A percentile compares a stretch with the other conserved stretches of the same genome.
Evolutionary conservation across 1,284 basidiomycete species (phyloP).

Genomic region (Ustilago curta): DNA sequence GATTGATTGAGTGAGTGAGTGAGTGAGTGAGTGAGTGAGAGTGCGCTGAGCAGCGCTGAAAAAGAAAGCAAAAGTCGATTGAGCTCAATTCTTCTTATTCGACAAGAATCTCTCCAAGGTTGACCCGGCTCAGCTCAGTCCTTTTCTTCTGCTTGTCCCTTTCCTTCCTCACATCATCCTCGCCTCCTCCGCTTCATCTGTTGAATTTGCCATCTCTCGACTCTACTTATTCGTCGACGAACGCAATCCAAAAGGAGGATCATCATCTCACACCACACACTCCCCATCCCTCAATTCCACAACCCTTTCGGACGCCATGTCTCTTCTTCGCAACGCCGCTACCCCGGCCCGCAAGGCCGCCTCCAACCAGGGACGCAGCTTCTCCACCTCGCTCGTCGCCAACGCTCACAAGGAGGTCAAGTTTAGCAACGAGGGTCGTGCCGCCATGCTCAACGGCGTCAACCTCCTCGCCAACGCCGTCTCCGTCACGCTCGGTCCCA

Average conservation of each 20-base stretch:
- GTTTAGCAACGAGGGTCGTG: constrained; percentile 95
- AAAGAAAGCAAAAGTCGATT: too few species aligned
- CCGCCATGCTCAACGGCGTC: constrained; percentile 92
- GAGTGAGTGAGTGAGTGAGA: too few species aligned
- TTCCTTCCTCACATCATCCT: constrained; percentile 19
- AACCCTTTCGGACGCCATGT: constrained; percentile 36
- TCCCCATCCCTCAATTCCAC: not conserved
- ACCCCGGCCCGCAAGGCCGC: constrained; percentile 52
- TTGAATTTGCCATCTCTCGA: not conserved
- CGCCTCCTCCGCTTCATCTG: constrained; percentile 6
- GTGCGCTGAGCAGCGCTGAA: too few species aligned
- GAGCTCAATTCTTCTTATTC: too few species aligned
- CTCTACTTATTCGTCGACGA: constrained; percentile 9
- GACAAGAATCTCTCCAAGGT: too few species aligned
- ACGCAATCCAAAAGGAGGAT: constrained; percentile 19
- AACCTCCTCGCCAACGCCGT: constrained; percentile 82
- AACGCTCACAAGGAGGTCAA: constrained; percentile 86
- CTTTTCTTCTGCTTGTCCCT: constrained; percentile 12
- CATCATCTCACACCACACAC: constrained; percentile 5
- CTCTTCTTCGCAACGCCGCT: constrained; percentile 57
- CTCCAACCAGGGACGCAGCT: constrained; percentile 47
- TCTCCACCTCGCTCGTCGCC: constrained; percentile 57
- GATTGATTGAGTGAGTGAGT: too few species aligned
- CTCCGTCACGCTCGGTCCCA: constrained; percentile 95
- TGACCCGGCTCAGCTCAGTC: constrained; percentile 5